Base-by-base conservation (phyloP, 2,329 filamentous ascomycete genomes). In the Verticillium alfalfae region DNA sequence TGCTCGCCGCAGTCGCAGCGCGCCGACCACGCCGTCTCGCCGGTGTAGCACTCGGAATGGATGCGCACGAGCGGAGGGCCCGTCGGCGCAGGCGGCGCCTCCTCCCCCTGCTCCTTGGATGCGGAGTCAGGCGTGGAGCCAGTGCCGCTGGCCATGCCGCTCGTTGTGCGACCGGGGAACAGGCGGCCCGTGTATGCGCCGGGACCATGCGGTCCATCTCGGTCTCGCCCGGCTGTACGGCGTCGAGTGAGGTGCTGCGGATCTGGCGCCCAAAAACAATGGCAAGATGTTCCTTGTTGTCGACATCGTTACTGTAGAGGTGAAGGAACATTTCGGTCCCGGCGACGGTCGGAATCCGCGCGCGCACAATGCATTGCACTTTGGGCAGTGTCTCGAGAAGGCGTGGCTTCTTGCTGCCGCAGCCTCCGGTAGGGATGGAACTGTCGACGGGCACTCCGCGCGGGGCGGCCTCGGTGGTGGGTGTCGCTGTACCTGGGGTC, bases 1-100 rank as follows among this genome's bases (percentile, higher is more conserved):
- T 99, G 95, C 77, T 99, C 95, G 61, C 95, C 95, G 74, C 95
- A 99, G 77, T 99, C 95, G 78, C 95, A 99, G 34, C 95, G 88
- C 39, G 95, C 94, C 8, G 93, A 97, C 95, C 95, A 98, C 1
- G 96, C 95, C 1, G 95, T 99, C 80, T 99, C 95, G 63, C 95
- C 95, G 0, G 95, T 99, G 76, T 99, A 99, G 78, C 95, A 99
- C 76, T 99, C 95, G 3, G 92, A 96, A 75, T 99, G 95, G 71
- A 99, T 99, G 62, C 95, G 86, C 56, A 99, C 94, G 45, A 99
- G 80, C 0, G 95, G 92, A 1, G 89, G 76, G 3, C 70, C 71
- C 5, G 65, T 61, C 31, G 52, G 59, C 2, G 61, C 16, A 6
- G 60, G 62, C 10, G 65, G 36, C 45, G 45, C n/a, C 5, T 66